phyloP scores from a whole-genome alignment of 352 stramenopile genomes.

The Pythium angustatum region DNA sequence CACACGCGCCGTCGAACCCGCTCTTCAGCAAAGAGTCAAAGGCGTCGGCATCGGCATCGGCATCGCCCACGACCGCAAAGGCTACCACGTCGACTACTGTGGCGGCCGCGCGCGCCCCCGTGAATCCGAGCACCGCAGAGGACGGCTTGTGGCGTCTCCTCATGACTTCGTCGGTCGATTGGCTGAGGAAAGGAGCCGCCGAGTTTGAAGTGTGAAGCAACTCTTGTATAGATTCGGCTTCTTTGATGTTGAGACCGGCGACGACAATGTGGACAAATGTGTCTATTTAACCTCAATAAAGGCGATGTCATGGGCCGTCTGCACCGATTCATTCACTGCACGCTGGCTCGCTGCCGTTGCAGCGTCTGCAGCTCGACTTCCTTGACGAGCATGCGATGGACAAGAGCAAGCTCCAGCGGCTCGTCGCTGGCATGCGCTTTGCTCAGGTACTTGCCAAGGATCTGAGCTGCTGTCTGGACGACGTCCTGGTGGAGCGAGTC shows the following conservation, averaged over 20 bases:
- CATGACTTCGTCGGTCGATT: constrained; percentile 72
- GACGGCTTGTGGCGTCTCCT: constrained; percentile 74
- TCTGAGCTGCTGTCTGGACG: constrained; percentile 29
- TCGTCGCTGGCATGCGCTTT: background rate
- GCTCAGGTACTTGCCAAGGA: constrained; percentile 29
- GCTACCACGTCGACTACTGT: background rate
- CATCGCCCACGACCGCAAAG: background rate
- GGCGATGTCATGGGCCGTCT: background rate
- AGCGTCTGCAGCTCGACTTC: constrained; percentile 35
- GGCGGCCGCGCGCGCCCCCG: background rate
- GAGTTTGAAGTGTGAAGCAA: constrained; percentile 34
- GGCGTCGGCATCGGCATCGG: background rate
- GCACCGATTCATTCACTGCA: background rate
- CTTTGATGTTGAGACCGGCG: no score
- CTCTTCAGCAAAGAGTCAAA: constrained; percentile 4
- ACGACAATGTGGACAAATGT: no score
- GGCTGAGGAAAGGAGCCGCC: constrained; percentile 37
- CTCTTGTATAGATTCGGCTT: no score
- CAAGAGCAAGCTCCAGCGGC: constrained; percentile 30
- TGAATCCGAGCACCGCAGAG: constrained; percentile 30
- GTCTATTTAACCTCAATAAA: constrained; percentile 20
- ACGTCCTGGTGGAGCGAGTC: constrained; percentile 30
- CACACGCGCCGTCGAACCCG: constrained; percentile 2
- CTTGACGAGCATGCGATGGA: constrained; percentile 38
- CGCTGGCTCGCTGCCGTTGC: constrained; percentile 8